Evolutionary conservation across 176 grass and related monocot species (phyloP).

Genomic region (Elaeis guineensis): DNA sequence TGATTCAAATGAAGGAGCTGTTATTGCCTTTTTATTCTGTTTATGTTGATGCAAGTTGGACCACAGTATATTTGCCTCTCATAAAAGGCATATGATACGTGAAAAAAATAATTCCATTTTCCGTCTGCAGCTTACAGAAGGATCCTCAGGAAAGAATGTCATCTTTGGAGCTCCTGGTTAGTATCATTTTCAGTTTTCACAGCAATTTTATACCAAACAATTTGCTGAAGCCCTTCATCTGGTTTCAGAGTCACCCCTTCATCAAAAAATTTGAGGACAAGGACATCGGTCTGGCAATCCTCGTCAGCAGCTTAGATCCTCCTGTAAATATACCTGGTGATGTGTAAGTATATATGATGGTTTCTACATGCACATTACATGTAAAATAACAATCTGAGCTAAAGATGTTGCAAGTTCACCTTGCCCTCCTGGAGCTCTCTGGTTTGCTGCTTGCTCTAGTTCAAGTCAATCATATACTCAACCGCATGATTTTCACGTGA

Average conservation of each 20-base stretch:
- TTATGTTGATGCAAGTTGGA: too few species aligned
- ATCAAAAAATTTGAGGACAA: constrained; percentile 98
- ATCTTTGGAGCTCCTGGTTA: constrained; percentile 81
- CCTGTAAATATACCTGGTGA: constrained; percentile 67
- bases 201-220: background rate
- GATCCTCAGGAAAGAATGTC: constrained; percentile 58
- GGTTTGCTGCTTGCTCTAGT: too few species aligned
- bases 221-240: background rate
- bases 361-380: too few species aligned
- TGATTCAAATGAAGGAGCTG: too few species aligned
- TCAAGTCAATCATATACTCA: too few species aligned
- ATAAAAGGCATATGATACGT: too few species aligned
- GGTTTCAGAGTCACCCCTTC: constrained; percentile 70
- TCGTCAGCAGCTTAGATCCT: constrained; percentile 58
- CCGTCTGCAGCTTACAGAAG: constrained; percentile 62
- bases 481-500: too few species aligned
- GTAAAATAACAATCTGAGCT: too few species aligned
- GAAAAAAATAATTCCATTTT: background rate
- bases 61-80: too few species aligned
- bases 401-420: too few species aligned
- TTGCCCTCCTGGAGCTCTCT: too few species aligned
- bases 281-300: constrained; percentile 66
- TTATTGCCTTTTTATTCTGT: too few species aligned
- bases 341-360: background rate
- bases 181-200: constrained; percentile 13